Conservation (phyloP, 2,329 filamentous ascomycete species). For the Parastagonospora nodorum region DNA sequence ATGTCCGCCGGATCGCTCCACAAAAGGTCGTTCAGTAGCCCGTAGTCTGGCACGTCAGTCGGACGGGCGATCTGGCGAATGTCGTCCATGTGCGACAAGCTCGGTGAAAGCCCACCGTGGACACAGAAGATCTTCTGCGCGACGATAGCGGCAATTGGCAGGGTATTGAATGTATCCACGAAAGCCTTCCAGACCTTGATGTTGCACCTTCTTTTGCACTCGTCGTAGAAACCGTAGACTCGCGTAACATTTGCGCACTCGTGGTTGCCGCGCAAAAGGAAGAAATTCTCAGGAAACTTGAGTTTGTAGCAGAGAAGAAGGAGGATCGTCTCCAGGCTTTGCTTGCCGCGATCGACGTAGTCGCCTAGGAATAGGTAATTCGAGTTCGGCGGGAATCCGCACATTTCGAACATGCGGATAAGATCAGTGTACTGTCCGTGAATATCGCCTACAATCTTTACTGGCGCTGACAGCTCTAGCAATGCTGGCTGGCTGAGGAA, state of each 20-base stretch:
- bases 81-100: conserved; percentile 95
- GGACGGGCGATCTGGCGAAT: conserved; percentile 94
- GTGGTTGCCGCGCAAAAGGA: conserved; percentile 90
- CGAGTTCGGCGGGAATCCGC: conserved; percentile 86
- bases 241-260: conserved; percentile 96
- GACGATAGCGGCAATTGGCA: conserved; percentile 95
- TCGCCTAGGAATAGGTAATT: conserved; percentile 96
- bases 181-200: conserved; percentile 99
- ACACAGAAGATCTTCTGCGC: conserved; percentile 98
- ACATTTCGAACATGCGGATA: conserved; percentile 98
- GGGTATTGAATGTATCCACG: conserved; percentile 92
- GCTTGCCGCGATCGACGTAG: conserved; percentile 95
- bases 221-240: conserved; percentile 97
- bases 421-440: conserved; percentile 96
- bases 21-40: conserved; percentile 88
- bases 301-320: conserved; percentile 95
- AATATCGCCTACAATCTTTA: conserved; percentile 97
- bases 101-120: conserved; percentile 91
- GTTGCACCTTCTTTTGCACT: conserved; percentile 94
- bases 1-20: conserved; percentile 99
- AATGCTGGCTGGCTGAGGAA: conserved; percentile 91
- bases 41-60: conserved; percentile 96
- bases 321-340: conserved; percentile 92
- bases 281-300: conserved; percentile 97
- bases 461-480: conserved; percentile 87